phyloP scores from a whole-genome alignment of 2,329 filamentous ascomycete genomes.

The Penicillium paneum region DNA sequence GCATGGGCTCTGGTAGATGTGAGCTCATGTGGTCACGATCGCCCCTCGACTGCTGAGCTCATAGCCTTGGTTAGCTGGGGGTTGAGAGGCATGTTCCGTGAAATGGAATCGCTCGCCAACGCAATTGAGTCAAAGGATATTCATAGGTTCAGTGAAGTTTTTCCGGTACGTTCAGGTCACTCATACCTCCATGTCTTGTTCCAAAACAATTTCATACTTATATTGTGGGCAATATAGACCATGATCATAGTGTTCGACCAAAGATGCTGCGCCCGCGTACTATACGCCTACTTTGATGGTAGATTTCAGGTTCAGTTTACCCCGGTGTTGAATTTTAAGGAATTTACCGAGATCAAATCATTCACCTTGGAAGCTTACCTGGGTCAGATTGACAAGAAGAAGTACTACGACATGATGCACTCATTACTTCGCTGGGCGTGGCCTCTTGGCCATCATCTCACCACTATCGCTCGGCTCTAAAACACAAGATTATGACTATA shows the following conservation, averaged over 20 bases:
- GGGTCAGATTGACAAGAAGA: not conserved
- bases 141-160: not conserved
- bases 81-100: not conserved
- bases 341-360: not conserved
- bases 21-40: not conserved
- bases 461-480: not conserved
- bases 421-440: slow-evolving; percentile 1
- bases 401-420: not conserved
- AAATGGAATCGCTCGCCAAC: not conserved
- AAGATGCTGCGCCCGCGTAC: not conserved
- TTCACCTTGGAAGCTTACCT: not conserved
- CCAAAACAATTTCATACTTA: not conserved
- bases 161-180: not conserved
- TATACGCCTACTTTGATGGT: not conserved
- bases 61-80: not conserved
- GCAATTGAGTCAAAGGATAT: not conserved
- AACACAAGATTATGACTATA: not conserved
- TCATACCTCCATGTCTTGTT: too few relatives aligned
- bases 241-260: not conserved
- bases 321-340: not conserved
- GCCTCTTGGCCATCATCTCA: not conserved
- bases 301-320: not conserved
- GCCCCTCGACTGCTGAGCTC: not conserved
- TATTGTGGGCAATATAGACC: not conserved
- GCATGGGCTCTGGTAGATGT: not conserved